These are phyloP conservation scores for Desmodesmus armatus DNA, from an alignment of 139 green algal genomes.

Conservation along the genomic window DNA sequence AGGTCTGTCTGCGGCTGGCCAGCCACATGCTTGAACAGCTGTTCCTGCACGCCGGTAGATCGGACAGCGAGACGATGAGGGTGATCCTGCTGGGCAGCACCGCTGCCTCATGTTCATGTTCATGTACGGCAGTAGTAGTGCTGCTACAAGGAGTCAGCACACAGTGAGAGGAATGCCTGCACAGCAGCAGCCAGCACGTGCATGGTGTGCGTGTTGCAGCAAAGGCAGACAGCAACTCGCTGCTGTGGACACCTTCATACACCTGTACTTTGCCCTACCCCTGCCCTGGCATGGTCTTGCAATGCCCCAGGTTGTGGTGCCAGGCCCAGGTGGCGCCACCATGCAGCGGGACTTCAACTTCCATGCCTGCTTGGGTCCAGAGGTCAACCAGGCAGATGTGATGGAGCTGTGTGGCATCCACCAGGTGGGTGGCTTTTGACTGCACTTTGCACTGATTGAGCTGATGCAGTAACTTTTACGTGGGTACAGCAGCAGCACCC, in stretches of 20 bases:
- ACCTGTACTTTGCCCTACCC: neutral
- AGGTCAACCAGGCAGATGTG: conserved; percentile 68
- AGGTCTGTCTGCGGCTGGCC: conserved; percentile 46
- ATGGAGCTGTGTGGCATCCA: conserved; percentile 70
- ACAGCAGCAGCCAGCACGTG: neutral
- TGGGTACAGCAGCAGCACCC: too few relatives aligned
- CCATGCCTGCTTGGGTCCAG: conserved; percentile 74
- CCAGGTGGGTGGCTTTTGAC: too few relatives aligned
- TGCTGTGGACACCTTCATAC: neutral
- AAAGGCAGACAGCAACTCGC: neutral
- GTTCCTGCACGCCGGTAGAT: too few relatives aligned
- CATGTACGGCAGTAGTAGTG: too few relatives aligned
- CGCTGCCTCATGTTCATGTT: too few relatives aligned
- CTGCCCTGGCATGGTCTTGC: too few relatives aligned
- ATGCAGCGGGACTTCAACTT: conserved; percentile 75
- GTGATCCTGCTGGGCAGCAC: too few relatives aligned
- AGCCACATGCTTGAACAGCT: neutral
- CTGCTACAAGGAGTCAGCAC: neutral
- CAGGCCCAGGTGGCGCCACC: conserved; percentile 60
- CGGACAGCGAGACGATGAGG: too few relatives aligned
- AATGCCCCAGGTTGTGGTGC: conserved; percentile 64
- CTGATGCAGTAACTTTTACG: neutral
- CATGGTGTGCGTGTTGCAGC: neutral
- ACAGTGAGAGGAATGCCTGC: neutral
- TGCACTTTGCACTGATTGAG: too few relatives aligned